Base-by-base conservation (phyloP, 495 filamentous ascomycete species). In the Aspergillus funiculosus region DNA sequence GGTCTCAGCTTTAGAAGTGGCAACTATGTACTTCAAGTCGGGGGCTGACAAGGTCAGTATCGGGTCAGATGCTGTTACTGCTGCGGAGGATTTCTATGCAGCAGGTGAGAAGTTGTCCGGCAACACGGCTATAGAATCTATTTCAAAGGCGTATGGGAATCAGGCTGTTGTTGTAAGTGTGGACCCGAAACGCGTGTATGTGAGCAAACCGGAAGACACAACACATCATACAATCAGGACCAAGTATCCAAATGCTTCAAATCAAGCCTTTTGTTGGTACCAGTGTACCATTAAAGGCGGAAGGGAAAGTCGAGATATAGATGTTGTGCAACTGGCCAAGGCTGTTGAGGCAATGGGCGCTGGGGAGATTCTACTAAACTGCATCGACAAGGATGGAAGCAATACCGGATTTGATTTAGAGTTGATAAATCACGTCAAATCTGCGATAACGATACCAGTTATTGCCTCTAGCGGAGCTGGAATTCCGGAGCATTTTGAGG, bases 31-130 rank as follows among this genome's bases (percentile, higher is more conserved):
- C 73, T 98, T 98, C 76, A 87, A 92, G 71, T 89, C 82, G 18
- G 92, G 92, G 26, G 92, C 92, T n/a, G 92, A 98, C 66, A 98
- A 98, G 73, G 89, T 98, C 13, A 95, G 89, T 37, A 95, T 98
- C 56, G 92, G 94, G 4, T 94, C 86, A 2, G 94, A 98, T 64
- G 90, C 92, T 35, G 92, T 97, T 8, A 77, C 79, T 25, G 90
- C 90, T 6, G 92, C 92, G 0, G 89, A 96, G 60, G 85, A 94
- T 48, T 98, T 87, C 62, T 86, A 90, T 61, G 62, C 70, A 21
- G 66, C 65, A 6, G 82, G 83, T 5, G 77, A 80, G 54, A 78
- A 68, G 24, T 63, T 95, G 25, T 80, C 73, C 21, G 89, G 90
- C 9, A 81, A 77, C 39, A 94, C 94, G 0, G 89, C 92, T 17